Conservation (phyloP, 129 eudicot species). For the Mikania micrantha region DNA sequence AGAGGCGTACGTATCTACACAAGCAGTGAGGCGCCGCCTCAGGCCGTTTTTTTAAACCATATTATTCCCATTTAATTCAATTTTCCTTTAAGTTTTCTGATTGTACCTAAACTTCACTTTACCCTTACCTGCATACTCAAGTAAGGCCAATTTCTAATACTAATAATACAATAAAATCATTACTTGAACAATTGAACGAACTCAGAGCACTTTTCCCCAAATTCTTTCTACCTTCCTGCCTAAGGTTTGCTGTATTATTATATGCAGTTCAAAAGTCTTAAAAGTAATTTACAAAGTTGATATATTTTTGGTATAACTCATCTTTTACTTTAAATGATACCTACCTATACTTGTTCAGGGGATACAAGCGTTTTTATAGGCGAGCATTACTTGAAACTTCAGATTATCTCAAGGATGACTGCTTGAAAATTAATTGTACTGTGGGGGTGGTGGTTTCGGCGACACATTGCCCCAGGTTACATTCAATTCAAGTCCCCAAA, state of each 20-base stretch:
- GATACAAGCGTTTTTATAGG: slow-evolving; percentile 83
- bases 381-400: slow-evolving; percentile 69
- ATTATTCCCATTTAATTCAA: no score
- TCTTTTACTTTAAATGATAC: not conserved
- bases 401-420: slow-evolving; percentile 79
- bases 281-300: not conserved
- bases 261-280: not conserved
- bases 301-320: not conserved
- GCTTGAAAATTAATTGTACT: slow-evolving; percentile 79
- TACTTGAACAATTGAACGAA: not conserved
- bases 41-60: no score
- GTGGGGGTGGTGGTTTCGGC: slow-evolving; percentile 93
- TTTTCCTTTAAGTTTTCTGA: no score
- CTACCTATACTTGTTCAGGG: slow-evolving; percentile 40
- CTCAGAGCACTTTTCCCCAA: not conserved
- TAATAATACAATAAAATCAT: no score
- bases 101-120: no score
- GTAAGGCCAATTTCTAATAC: no score
- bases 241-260: not conserved
- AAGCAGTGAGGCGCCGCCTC: no score
- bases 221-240: not conserved
- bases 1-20: no score
- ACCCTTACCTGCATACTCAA: no score
- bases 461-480: slow-evolving; percentile 59
- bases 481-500: slow-evolving; percentile 61